Base-by-base conservation (phyloP, 1,284 basidiomycete genomes). In the Heterobasidion irregulare region DNA sequence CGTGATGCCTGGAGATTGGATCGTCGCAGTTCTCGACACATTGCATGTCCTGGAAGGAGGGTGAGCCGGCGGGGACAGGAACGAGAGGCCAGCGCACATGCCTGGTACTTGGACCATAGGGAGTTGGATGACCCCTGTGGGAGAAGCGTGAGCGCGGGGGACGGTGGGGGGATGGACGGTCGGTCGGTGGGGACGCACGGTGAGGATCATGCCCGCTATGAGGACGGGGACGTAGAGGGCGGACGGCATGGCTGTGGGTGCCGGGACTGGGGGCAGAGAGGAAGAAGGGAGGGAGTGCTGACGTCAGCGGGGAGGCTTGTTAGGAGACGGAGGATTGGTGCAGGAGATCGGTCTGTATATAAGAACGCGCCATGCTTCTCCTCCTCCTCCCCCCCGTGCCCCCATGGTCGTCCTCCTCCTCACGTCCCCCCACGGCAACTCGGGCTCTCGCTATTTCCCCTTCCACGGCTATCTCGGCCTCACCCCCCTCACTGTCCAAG, bases 21-120 rank as follows among this genome's bases (percentile, higher is more conserved):
- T 86, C 80, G 57, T 71, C 65, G 67, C 92, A 96, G 70, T 94
- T 88, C 78, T 94, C 92, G 54, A 95, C 93, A 65, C 93, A 96
- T 84, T 94, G 90, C 88, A 92, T 94, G 68, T 95, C 93, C 85
- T 92, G 63, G 16, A 46, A 49, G 56, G 36, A 60, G 56, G 56
- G 57, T 49, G 33, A 56, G 54, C 47, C 47, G 55, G 58, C 16
- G 54, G 59, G 53, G 34, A 62, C 57, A 57, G 32, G 52, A 35
- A 50, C 35, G 56, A 55, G n/a, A 54, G 47, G 35, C 16, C 34
- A 45, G 19, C 18, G 50, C 49, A 67, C 75, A 63, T 60, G 74
- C 86, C 84, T 89, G 87, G 78, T 79, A 90, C 69, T 91, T 91
- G 68, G 75, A 79, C 84, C 86, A 91, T 45, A 91, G 74, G 5